phyloP scores from a whole-genome alignment of 306 rosid genomes.

The Cicer cuneatum region DNA sequence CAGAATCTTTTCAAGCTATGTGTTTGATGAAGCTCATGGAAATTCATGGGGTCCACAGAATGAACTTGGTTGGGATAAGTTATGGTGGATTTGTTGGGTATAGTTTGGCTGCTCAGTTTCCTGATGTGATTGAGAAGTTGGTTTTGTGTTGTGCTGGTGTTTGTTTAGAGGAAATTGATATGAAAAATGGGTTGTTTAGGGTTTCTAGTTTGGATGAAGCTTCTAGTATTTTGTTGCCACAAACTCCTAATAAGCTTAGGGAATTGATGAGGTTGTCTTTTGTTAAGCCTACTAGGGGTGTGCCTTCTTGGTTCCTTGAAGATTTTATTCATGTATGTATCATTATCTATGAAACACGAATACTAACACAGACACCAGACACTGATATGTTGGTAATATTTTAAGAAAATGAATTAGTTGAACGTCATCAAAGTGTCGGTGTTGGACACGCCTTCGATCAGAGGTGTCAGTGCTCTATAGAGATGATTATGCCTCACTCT shows the following conservation, averaged over 20 bases:
- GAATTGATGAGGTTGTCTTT: constrained; percentile 64
- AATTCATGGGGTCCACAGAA: constrained; percentile 47
- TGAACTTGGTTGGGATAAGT: constrained; percentile 75
- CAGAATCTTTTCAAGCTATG: constrained; percentile 65
- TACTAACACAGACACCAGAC: too few relatives aligned
- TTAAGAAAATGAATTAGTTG: too few relatives aligned
- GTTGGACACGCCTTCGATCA: too few relatives aligned
- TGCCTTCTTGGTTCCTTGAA: constrained; percentile 67
- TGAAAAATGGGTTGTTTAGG: constrained; percentile 61
- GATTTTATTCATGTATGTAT: constrained; percentile 65
- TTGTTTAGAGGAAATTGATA: constrained; percentile 70
- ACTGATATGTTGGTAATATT: too few relatives aligned
- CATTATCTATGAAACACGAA: too few relatives aligned
- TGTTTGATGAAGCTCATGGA: constrained; percentile 64
- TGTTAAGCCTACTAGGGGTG: constrained; percentile 57
- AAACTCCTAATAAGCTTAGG: constrained; percentile 69
- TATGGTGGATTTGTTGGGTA: constrained; percentile 84
- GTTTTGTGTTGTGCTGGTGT: constrained; percentile 76
- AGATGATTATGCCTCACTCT: too few relatives aligned
- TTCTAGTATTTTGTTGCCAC: constrained; percentile 65
- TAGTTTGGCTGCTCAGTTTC: constrained; percentile 65
- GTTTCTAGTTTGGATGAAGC: constrained; percentile 72
- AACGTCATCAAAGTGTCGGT: too few relatives aligned
- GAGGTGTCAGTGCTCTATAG: too few relatives aligned
- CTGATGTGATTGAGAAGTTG: constrained; percentile 60